These are phyloP conservation scores for Monilinia vaccinii-corymbosi DNA, from an alignment of 2,329 filamentous ascomycete species.

Conservation along the genomic window DNA sequence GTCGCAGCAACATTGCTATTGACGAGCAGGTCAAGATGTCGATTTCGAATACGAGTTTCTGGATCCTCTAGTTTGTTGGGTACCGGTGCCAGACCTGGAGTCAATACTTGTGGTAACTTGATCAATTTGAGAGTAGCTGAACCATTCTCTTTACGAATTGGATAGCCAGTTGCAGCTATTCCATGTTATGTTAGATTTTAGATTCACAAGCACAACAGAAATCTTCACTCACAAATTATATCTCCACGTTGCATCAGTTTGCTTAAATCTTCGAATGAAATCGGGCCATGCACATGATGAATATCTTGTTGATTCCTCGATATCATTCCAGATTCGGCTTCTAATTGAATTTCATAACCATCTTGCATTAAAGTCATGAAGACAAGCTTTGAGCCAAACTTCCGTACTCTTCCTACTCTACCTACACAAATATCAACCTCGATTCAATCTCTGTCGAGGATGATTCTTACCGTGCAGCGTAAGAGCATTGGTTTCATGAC, in stretches of 20 bases:
- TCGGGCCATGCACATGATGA: neutral
- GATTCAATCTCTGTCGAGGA: neutral
- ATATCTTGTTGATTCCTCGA: constrained; percentile 36
- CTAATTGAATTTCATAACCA: constrained; percentile 62
- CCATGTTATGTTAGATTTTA: constrained; percentile 19
- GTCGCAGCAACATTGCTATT: constrained; percentile 59
- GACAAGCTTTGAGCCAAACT: constrained; percentile 60
- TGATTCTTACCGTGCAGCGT: constrained; percentile 17
- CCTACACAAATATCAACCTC: constrained; percentile 34
- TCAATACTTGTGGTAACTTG: constrained; percentile 60
- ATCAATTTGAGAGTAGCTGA: constrained; percentile 66
- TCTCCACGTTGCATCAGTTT: constrained; percentile 71
- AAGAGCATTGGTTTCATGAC: neutral
- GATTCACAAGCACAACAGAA: neutral
- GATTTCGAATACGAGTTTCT: constrained; percentile 64
- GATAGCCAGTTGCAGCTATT: constrained; percentile 54
- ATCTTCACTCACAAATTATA: constrained; percentile 58
- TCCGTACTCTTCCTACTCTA: constrained; percentile 63
- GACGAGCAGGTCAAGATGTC: constrained; percentile 80
- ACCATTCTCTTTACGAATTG: constrained; percentile 56
- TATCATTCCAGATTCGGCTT: constrained; percentile 45
- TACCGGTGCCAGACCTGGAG: constrained; percentile 71
- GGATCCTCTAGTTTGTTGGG: constrained; percentile 61
- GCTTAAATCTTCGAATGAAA: constrained; percentile 49
- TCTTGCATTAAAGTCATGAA: constrained; percentile 77